These are phyloP conservation scores for Saprolegnia diclina DNA, from an alignment of 352 stramenopile species.

Conservation along the genomic window DNA sequence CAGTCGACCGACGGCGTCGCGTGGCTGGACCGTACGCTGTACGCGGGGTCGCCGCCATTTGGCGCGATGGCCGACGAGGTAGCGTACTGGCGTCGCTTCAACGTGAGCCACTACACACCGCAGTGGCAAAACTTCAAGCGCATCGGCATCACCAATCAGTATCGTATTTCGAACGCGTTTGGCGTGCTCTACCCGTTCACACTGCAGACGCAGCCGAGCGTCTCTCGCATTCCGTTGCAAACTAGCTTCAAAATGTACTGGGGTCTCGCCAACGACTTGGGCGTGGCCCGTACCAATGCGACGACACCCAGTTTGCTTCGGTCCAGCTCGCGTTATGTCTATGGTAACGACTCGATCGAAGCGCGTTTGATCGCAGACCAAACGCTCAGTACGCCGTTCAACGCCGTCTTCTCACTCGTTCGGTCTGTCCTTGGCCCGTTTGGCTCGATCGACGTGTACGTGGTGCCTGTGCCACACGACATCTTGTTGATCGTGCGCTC, in stretches of 20 bases:
- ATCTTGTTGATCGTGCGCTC: neutral
- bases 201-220: neutral
- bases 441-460: conserved; percentile 17
- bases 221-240: neutral
- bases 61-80: neutral
- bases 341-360: neutral
- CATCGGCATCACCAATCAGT: neutral
- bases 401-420: neutral
- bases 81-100: neutral
- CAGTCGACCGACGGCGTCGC: neutral
- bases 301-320: neutral
- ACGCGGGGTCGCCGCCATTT: neutral
- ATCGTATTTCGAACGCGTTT: neutral
- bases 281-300: too few relatives aligned
- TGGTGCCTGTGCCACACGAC: neutral
- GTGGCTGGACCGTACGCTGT: neutral
- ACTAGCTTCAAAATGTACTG: conserved; percentile 21
- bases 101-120: conserved; percentile 1
- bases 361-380: neutral
- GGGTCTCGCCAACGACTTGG: neutral
- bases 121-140: conserved; percentile 24
- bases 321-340: neutral
- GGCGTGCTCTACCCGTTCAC: conserved; percentile 1
- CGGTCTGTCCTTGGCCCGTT: neutral
- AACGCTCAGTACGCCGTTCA: neutral